Evolutionary conservation across 2,329 filamentous ascomycete species (phyloP).

Genomic region (Parafenestella ontariensis): DNA sequence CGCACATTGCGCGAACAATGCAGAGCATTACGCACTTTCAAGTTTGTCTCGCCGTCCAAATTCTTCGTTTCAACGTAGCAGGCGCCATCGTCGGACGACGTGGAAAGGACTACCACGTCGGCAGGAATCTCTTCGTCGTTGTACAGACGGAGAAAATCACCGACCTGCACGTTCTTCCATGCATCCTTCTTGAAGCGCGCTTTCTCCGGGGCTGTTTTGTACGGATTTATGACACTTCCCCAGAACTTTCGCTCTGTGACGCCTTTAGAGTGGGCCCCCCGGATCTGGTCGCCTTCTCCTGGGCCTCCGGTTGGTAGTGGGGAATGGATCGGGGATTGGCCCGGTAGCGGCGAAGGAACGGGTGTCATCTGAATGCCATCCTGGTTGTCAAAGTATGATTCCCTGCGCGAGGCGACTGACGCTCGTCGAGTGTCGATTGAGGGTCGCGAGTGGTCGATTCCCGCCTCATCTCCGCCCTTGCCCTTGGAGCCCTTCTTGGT

Average conservation of each 20-base stretch:
- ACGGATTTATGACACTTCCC: constrained; percentile 77
- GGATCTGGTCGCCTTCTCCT: constrained; percentile 36
- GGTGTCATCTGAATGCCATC: constrained; percentile 93
- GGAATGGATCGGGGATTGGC: constrained; percentile 44
- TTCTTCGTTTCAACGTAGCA: constrained; percentile 99
- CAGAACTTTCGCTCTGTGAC: constrained; percentile 59
- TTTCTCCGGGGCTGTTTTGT: constrained; percentile 68
- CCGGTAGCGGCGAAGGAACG: constrained; percentile 79
- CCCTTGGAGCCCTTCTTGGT: constrained; percentile 42
- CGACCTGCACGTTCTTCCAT: constrained; percentile 95
- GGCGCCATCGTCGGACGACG: constrained; percentile 89
- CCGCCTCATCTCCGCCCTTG: constrained; percentile 57
- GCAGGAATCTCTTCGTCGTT: constrained; percentile 95
- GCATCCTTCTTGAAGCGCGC: constrained; percentile 90
- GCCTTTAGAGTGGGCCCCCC: constrained; percentile 29
- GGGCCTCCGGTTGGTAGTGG: constrained; percentile 35
- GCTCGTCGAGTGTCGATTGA: constrained; percentile 71
- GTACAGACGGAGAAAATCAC: constrained; percentile 95
- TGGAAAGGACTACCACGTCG: constrained; percentile 89
- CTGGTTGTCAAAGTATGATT: constrained; percentile 60
- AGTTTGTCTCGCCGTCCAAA: constrained; percentile 94
- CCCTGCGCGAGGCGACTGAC: constrained; percentile 63
- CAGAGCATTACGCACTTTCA: constrained; percentile 92
- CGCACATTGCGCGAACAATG: constrained; percentile 82
- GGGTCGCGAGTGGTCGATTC: constrained; percentile 62